phyloP scores from a whole-genome alignment of 257 asterid species.

The Przewalskia tangutica region DNA sequence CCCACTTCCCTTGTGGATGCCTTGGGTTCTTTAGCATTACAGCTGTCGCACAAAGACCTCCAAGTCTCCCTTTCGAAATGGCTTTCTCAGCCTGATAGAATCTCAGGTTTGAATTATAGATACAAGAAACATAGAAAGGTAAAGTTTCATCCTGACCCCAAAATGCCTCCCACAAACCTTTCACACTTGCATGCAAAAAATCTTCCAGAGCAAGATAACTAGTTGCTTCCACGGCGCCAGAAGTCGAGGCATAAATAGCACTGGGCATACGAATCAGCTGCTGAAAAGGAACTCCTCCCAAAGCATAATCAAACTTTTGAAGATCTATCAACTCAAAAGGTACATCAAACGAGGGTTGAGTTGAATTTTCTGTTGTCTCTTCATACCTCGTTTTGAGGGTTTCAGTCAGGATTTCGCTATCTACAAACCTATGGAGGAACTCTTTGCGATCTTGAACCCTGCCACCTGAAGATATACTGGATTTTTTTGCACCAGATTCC shows the following conservation, averaged over 20 bases:
- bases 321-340: slow-evolving; percentile 94
- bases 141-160: slow-evolving; percentile 61
- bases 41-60: slow-evolving; percentile 85
- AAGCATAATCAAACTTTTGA: slow-evolving; percentile 89
- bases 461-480: slow-evolving; percentile 67
- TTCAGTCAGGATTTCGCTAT: slow-evolving; percentile 41
- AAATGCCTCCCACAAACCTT: slow-evolving; percentile 85
- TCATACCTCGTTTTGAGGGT: slow-evolving; percentile 54
- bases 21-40: slow-evolving; percentile 89
- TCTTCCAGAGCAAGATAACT: slow-evolving; percentile 93
- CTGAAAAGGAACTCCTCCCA: slow-evolving; percentile 82
- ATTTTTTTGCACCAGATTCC: slow-evolving; percentile 64
- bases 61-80: slow-evolving; percentile 64
- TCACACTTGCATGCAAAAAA: slow-evolving; percentile 70
- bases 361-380: slow-evolving; percentile 31
- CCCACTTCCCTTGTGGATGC: slow-evolving; percentile 98
- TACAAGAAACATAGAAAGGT: slow-evolving; percentile 79
- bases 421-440: slow-evolving; percentile 76
- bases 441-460: slow-evolving; percentile 60
- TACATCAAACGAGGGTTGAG: slow-evolving; percentile 37
- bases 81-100: slow-evolving; percentile 85
- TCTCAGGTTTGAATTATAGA: slow-evolving; percentile 51
- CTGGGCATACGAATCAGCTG: slow-evolving; percentile 92
- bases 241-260: slow-evolving; percentile 63
- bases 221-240: slow-evolving; percentile 54